These are phyloP conservation scores for Penicillium egyptiacum DNA, from an alignment of 495 filamentous ascomycete genomes.

Conservation along the genomic window DNA sequence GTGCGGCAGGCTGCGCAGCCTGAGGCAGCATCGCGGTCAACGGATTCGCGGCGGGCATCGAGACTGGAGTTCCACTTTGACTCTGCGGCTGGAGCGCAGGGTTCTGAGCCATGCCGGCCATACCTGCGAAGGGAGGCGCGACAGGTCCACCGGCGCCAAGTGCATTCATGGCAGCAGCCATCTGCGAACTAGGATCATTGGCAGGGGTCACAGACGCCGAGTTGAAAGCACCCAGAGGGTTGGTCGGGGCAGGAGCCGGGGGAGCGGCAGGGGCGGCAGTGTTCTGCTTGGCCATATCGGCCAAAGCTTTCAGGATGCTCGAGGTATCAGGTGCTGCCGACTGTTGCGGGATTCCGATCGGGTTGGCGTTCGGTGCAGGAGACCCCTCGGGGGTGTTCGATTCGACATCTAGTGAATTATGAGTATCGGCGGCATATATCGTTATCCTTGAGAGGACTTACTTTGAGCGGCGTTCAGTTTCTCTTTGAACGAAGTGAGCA, in stretches of 20 bases:
- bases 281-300: constrained; percentile 83
- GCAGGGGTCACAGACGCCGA: constrained; percentile 48
- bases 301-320: constrained; percentile 76
- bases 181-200: constrained; percentile 45
- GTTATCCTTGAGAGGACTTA: constrained; percentile 45
- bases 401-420: constrained; percentile 50
- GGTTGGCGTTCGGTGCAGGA: constrained; percentile 61
- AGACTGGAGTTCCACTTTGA: constrained; percentile 44
- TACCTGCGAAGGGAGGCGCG: constrained; percentile 49
- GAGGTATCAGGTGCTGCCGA: constrained; percentile 60
- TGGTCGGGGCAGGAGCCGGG: constrained; percentile 49
- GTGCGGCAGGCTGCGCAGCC: constrained; percentile 35
- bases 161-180: constrained; percentile 59
- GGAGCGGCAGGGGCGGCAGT: constrained; percentile 58
- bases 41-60: constrained; percentile 43
- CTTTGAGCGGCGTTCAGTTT: constrained; percentile 68
- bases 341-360: constrained; percentile 32
- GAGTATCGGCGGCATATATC: constrained; percentile 13
- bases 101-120: constrained; percentile 40
- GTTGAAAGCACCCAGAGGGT: constrained; percentile 56
- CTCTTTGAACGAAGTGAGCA: constrained; percentile 84
- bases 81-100: constrained; percentile 50
- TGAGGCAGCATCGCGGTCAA: constrained; percentile 50
- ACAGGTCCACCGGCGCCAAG: constrained; percentile 51
- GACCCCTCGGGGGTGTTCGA: constrained; percentile 82